Percentiles rank a stretch among this genome's conserved stretches.
Conservation (phyloP, 106 monocot species). For the Allium cepa region DNA sequence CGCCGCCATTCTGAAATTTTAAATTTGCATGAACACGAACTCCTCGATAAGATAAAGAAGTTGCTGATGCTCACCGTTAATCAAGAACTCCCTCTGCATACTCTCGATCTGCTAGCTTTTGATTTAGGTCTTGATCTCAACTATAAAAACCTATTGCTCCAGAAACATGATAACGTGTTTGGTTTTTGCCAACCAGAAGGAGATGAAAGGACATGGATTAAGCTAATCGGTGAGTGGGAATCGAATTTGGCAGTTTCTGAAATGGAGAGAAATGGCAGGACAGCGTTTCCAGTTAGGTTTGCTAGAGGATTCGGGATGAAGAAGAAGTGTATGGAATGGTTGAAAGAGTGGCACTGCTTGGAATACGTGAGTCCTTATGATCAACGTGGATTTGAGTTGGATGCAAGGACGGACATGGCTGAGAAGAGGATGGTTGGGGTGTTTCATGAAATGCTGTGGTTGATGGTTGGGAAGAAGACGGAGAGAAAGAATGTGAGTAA, state of each 20-base stretch:
- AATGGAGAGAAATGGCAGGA: slow-evolving; percentile 22
- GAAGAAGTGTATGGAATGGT: slow-evolving; percentile 63
- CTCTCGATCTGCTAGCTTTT: slow-evolving; percentile 59
- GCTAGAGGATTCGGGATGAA: slow-evolving; percentile 59
- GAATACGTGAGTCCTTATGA: slow-evolving; percentile 77
- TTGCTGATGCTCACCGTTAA: slow-evolving; percentile 58
- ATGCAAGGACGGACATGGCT: slow-evolving; percentile 66
- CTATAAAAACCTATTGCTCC: slow-evolving; percentile 34
- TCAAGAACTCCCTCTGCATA: slow-evolving; percentile 48
- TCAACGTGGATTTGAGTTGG: slow-evolving; percentile 24
- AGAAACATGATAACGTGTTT: slow-evolving; percentile 40
- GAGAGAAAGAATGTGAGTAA: slow-evolving; percentile 66
- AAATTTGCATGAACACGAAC: slow-evolving; percentile 23
- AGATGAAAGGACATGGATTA: slow-evolving; percentile 50
- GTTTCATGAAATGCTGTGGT: slow-evolving; percentile 85
- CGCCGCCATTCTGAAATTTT: slow-evolving; percentile 20
- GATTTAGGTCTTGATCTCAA: slow-evolving; percentile 66
- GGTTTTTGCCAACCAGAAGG: slow-evolving; percentile 9
- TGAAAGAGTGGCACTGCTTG: slow-evolving; percentile 73
- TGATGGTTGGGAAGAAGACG: slow-evolving; percentile 75
- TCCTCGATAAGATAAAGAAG: slow-evolving; percentile 47
- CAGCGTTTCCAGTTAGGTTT: slow-evolving; percentile 70
- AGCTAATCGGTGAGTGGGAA: slow-evolving; percentile 43
- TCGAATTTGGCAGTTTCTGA: slow-evolving; percentile 44
- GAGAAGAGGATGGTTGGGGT: slow-evolving; percentile 90